A percentile compares a stretch with the other conserved stretches of the same genome.
Evolutionary conservation across 2,329 filamentous ascomycete species (phyloP).

Genomic region (Fusarium bulbicola): DNA sequence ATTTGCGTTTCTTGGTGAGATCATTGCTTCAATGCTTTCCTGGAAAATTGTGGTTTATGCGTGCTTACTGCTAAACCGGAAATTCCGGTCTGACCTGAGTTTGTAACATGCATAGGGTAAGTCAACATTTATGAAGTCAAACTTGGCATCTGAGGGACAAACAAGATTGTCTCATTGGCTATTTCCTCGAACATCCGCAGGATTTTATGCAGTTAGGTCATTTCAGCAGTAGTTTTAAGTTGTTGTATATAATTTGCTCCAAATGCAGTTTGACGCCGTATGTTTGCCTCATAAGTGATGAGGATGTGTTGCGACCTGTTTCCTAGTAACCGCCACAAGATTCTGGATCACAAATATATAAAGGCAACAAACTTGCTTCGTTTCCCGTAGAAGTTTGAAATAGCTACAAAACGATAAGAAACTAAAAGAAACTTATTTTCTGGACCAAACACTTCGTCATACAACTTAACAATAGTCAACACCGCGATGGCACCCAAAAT

Average conservation of each 20-base stretch:
- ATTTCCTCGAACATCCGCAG: neutral
- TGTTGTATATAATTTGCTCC: neutral
- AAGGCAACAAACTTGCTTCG: no score
- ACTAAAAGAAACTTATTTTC: no score
- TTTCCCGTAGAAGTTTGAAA: neutral
- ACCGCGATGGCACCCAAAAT: constrained; percentile 51
- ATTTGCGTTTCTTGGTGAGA: neutral
- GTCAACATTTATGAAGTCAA: neutral
- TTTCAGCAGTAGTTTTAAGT: neutral
- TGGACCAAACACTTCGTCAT: neutral
- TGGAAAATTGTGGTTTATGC: neutral
- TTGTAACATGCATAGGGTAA: neutral
- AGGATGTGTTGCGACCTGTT: neutral
- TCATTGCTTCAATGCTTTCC: neutral
- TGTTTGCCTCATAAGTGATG: neutral
- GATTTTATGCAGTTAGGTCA: neutral
- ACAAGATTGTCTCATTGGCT: neutral
- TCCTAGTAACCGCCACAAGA: neutral
- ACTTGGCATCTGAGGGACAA: neutral
- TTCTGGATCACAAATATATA: neutral
- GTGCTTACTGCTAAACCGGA: neutral
- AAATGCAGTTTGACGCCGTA: neutral
- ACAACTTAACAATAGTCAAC: neutral
- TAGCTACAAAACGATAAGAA: no score
- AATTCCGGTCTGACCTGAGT: neutral